A percentile compares a stretch with the other conserved stretches of the same genome.
Conservation (phyloP, 2,329 filamentous ascomycete genomes). For the Phialophora verrucosa region DNA sequence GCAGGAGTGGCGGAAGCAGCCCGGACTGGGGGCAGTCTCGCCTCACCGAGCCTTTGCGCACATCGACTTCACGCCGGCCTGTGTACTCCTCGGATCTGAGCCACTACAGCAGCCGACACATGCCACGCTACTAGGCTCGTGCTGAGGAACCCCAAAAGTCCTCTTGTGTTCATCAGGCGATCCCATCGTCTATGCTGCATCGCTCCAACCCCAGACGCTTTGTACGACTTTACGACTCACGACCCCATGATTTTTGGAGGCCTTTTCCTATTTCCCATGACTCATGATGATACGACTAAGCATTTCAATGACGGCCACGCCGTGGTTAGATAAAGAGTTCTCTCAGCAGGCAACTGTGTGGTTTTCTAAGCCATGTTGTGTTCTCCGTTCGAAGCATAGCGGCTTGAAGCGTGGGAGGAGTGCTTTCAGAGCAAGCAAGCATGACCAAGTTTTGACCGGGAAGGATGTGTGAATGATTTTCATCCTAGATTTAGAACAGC, state of each 20-base stretch:
- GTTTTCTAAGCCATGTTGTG: slow-evolving; percentile 24
- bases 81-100: slow-evolving; percentile 27
- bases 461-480: slow-evolving; percentile 34
- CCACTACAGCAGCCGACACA: slow-evolving; percentile 20
- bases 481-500: slow-evolving; percentile 22
- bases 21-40: slow-evolving; percentile 36
- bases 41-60: slow-evolving; percentile 23
- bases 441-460: slow-evolving; percentile 12
- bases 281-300: slow-evolving; percentile 26
- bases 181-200: not conserved
- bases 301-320: slow-evolving; percentile 21
- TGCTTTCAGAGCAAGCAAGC: slow-evolving; percentile 8
- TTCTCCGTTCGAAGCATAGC: slow-evolving; percentile 28
- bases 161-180: not conserved
- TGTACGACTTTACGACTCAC: slow-evolving; percentile 29
- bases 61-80: slow-evolving; percentile 26
- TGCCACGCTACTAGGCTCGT: slow-evolving; percentile 25
- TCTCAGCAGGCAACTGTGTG: slow-evolving; percentile 32
- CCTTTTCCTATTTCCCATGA: slow-evolving; percentile 18
- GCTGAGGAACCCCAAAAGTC: slow-evolving; percentile 8
- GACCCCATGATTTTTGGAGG: slow-evolving; percentile 15
- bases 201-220: slow-evolving; percentile 3
- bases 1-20: slow-evolving; percentile 36
- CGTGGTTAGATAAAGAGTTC: slow-evolving; percentile 30
- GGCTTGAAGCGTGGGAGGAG: slow-evolving; percentile 22